Conservation (phyloP, 768 basidiomycete species). For the Kwoniella sp. region DNA sequence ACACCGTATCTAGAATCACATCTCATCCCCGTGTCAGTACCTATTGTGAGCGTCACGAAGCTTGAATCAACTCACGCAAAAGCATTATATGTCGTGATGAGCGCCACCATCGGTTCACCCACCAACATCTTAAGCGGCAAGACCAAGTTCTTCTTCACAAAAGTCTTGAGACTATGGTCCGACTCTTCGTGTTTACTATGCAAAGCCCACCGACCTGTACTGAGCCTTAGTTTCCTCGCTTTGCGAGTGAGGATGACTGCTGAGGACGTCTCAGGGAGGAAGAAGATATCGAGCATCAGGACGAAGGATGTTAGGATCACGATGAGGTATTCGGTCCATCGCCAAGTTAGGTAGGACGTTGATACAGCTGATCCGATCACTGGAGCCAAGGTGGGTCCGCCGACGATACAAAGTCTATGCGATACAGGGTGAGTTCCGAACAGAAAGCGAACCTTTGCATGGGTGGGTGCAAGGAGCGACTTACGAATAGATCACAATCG, state of each 20-base stretch:
- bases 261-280: conserved; percentile 55
- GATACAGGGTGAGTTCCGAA: background rate
- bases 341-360: conserved; percentile 52
- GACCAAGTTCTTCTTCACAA: conserved; percentile 49
- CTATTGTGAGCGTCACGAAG: too few species aligned
- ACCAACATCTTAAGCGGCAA: conserved; percentile 52
- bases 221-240: conserved; percentile 42
- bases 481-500: conserved; percentile 52
- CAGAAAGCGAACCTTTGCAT: too few species aligned
- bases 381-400: conserved; percentile 52
- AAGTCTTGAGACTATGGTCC: conserved; percentile 45
- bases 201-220: conserved; percentile 51
- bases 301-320: conserved; percentile 51
- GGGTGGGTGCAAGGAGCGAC: too few species aligned
- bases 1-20: conserved; percentile 53
- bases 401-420: conserved; percentile 50
- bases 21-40: too few species aligned
- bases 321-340: conserved; percentile 56
- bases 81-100: conserved; percentile 29
- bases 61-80: conserved; percentile 24
- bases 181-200: conserved; percentile 51
- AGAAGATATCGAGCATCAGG: conserved; percentile 38
- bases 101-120: conserved; percentile 48
- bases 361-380: conserved; percentile 51
- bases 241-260: conserved; percentile 53